Base-by-base conservation (phyloP, 768 basidiomycete species). In the Pulveroboletus ravenelii region DNA sequence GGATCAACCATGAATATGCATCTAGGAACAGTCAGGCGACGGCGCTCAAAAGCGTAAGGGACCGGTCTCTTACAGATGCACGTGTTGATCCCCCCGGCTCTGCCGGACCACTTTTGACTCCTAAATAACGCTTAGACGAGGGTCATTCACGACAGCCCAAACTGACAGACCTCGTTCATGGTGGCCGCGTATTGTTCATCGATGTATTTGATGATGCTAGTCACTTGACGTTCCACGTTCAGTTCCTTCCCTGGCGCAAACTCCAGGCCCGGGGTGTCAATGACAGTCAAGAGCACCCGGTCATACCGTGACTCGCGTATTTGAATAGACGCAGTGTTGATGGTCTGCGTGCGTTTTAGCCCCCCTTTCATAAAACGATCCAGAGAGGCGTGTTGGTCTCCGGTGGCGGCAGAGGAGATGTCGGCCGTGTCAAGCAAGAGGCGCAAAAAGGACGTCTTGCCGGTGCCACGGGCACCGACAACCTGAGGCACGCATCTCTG, bases 1-100 rank as follows among this genome's bases (percentile, higher is more conserved):
- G 90, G 89, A 61, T 92, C 88, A 60, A 91, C 77, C 79, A 91
- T 78, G 68, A 93, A 92, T 52, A 93, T 87, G 64, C 86, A 89
- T 41, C 89, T 90, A 52, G 47, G 23, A 47, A 44, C 20, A 49
- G 55, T 64, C 51, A 61, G 60, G 46, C 45, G 36, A 40, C 20
- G n/a, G 18, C 39, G 25, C 34, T 4, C 36, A 37, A 40, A 45
- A 17, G 31, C 5, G 34, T 6, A 13, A 49, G 39, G 23, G 18
- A 48, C 14, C 39, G 15, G 8, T 17, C 27, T 30, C 88, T 69
- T 66, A 91, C 89, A 92, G 70, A 70, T 93, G 90, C 59, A 93
- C 84, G 59, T 93, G 91, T 59, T 89, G 87, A 70, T 93, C 90
- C 43, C 88, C 89, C 71, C 86, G 90, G 70, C 80, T 89, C 65